Conservation (phyloP, 148 eudicot species). For the Amaranthus hypochondriacus region DNA sequence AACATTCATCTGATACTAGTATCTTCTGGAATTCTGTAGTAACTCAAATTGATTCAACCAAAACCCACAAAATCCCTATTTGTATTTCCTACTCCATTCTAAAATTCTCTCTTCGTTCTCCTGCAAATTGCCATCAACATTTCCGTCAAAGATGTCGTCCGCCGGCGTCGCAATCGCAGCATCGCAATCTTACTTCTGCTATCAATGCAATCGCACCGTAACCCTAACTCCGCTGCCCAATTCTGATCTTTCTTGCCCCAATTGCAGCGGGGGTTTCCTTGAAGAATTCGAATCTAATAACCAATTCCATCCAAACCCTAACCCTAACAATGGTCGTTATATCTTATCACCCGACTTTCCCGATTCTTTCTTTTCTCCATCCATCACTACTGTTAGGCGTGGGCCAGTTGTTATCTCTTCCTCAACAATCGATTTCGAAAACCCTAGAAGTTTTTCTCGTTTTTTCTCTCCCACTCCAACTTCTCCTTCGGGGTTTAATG, state of each 20-base stretch:
- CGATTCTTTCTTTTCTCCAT: constrained; percentile 7
- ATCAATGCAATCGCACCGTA: constrained; percentile 31
- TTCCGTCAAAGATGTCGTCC: constrained; percentile 12
- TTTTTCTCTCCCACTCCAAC: constrained; percentile 4
- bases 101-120: no score
- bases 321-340: constrained; percentile 4
- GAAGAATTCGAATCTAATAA: constrained; percentile 24
- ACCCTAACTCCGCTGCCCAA: constrained; percentile 20
- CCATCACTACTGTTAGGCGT: not conserved
- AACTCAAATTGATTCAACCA: no score
- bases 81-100: no score
- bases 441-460: constrained; percentile 20
- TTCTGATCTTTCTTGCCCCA: constrained; percentile 31
- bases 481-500: constrained; percentile 16
- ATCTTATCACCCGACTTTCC: constrained; percentile 13
- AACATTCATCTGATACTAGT: no score
- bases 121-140: no score
- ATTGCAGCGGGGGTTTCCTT: constrained; percentile 36
- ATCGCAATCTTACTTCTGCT: constrained; percentile 31
- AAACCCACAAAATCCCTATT: no score
- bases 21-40: no score
- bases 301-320: constrained; percentile 21
- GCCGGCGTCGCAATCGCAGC: constrained; percentile 13
- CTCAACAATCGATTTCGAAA: constrained; percentile 21
- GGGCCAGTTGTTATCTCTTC: constrained; percentile 19